phyloP scores from a whole-genome alignment of 441 rosid species.

The California macrophylla region DNA sequence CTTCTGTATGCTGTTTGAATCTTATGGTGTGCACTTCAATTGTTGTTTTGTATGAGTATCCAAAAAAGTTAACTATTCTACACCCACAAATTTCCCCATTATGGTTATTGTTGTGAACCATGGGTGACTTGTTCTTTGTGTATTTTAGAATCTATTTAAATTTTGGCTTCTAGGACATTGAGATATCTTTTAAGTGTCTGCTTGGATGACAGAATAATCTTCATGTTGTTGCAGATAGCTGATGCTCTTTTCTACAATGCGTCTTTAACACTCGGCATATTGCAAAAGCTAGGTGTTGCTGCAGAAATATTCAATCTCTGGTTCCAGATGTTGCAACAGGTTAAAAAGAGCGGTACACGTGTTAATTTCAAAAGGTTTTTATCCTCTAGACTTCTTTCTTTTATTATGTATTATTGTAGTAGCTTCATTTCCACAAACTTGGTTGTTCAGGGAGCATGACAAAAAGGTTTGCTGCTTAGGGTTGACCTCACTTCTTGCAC shows the following conservation, averaged over 20 bases:
- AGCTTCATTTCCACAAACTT: conserved; percentile 12
- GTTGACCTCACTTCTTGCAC: conserved; percentile 66
- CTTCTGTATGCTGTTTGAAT: neutral
- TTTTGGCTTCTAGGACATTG: neutral
- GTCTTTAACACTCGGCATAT: conserved; percentile 53
- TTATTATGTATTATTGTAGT: neutral
- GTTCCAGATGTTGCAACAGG: conserved; percentile 91
- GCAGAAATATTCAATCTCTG: conserved; percentile 66
- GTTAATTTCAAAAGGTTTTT: conserved; percentile 76
- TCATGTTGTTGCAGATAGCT: conserved; percentile 50
- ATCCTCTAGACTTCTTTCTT: neutral
- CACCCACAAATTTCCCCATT: neutral
- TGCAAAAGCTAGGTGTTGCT: conserved; percentile 69
- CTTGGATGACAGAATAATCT: neutral
- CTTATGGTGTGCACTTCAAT: neutral
- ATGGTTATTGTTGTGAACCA: neutral
- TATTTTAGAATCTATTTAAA: neutral
- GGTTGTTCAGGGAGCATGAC: conserved; percentile 64
- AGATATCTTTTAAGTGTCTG: neutral
- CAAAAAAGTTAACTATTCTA: neutral
- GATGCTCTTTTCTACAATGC: conserved; percentile 87
- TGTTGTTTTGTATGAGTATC: neutral
- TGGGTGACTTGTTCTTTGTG: neutral
- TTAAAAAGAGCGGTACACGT: conserved; percentile 59
- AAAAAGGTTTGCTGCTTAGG: conserved; percentile 98